phyloP scores from a whole-genome alignment of 2,329 filamentous ascomycete species.

The Colletotrichum truncatum region DNA sequence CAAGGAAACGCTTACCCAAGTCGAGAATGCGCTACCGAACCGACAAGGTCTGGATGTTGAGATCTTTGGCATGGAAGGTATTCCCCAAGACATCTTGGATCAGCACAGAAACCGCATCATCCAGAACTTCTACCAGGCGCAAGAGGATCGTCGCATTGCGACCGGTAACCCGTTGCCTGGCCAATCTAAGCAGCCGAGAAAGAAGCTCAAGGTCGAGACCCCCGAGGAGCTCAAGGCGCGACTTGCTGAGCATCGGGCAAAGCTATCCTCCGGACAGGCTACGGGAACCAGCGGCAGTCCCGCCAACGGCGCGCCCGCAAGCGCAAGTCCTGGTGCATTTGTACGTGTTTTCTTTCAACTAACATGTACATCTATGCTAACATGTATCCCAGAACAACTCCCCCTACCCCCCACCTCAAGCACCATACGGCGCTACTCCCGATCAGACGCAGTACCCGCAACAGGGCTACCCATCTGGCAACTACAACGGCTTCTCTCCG shows the following conservation, averaged over 20 bases:
- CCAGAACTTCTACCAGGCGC: constrained; percentile 84
- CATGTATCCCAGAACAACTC: constrained; percentile 42
- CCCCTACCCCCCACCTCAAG: constrained; percentile 48
- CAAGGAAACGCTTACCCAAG: constrained; percentile 86
- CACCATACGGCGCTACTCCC: constrained; percentile 43
- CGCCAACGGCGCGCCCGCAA: constrained; percentile 41
- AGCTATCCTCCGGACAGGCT: constrained; percentile 68
- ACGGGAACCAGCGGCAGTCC: constrained; percentile 61
- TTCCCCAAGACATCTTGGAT: constrained; percentile 85
- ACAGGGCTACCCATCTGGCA: constrained; percentile 16
- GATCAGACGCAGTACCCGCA: constrained; percentile 35
- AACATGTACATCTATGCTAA: constrained; percentile 31
- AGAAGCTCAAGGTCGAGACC: constrained; percentile 79
- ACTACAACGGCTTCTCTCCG: constrained; percentile 42
- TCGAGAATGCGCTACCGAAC: constrained; percentile 92
- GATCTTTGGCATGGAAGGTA: constrained; percentile 98
- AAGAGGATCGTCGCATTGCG: constrained; percentile 81
- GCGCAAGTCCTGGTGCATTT: constrained; percentile 62
- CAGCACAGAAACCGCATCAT: constrained; percentile 89
- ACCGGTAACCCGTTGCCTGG: constrained; percentile 87
- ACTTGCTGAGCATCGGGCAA: constrained; percentile 79
- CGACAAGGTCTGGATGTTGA: constrained; percentile 88
- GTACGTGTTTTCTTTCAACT: constrained; percentile 56
- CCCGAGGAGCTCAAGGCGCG: constrained; percentile 82
- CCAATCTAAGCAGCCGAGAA: constrained; percentile 70